Evolutionary conservation across 1,284 basidiomycete species (phyloP).

Genomic region (Boletus sp.): DNA sequence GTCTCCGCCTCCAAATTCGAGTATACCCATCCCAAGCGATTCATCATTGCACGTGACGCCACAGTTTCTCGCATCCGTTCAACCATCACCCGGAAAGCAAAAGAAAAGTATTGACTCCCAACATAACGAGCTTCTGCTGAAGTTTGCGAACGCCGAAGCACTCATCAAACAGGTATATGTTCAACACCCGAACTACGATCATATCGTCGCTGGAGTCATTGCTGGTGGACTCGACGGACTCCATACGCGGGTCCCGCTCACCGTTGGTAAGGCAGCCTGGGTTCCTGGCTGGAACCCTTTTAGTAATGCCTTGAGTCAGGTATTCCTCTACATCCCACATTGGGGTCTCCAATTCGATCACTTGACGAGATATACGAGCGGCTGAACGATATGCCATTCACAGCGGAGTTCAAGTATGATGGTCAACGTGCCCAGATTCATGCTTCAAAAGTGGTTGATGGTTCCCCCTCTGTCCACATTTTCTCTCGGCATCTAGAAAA

Average conservation of each 20-base stretch:
- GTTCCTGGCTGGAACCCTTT: constrained; percentile 26
- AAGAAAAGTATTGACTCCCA: constrained; percentile 43
- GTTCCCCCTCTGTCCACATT: constrained; percentile 54
- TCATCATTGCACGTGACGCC: constrained; percentile 38
- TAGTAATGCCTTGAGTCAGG: constrained; percentile 39
- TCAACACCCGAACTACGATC: constrained; percentile 84
- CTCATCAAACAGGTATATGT: constrained; percentile 77
- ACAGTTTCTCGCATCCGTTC: constrained; percentile 39
- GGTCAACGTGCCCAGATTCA: constrained; percentile 88
- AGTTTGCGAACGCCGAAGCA: constrained; percentile 55
- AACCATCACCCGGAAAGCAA: constrained; percentile 38
- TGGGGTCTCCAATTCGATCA: constrained; percentile 84
- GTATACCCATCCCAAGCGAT: constrained; percentile 20
- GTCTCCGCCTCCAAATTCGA: constrained; percentile 38
- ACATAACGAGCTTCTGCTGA: constrained; percentile 44
- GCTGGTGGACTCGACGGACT: constrained; percentile 59
- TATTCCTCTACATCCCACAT: constrained; percentile 64
- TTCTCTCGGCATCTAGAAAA: constrained; percentile 91
- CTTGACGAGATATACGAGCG: constrained; percentile 79
- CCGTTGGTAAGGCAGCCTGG: constrained; percentile 57
- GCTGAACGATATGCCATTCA: constrained; percentile 64
- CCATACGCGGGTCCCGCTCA: constrained; percentile 64
- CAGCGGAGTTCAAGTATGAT: constrained; percentile 83
- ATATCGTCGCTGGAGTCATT: constrained; percentile 70
- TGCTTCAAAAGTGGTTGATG: constrained; percentile 46